Percentiles rank a stretch among this genome's conserved stretches.
These are phyloP conservation scores for Solanum chacoense DNA, from an alignment of 305 asterid genomes.

Conservation along the genomic window DNA sequence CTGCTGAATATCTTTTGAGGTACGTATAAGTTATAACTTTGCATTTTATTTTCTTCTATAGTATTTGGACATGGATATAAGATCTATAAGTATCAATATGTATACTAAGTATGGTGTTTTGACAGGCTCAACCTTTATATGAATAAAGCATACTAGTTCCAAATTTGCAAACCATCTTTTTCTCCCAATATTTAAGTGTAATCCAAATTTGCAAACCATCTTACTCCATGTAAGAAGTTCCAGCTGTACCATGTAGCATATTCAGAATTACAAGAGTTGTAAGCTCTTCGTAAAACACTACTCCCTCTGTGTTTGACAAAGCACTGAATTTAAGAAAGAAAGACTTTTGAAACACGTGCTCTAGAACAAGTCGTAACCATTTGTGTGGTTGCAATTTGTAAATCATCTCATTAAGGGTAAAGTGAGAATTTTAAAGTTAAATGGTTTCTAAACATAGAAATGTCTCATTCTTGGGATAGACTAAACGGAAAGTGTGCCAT, in stretches of 20 bases:
- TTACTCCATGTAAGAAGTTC: not conserved
- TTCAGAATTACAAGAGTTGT: not conserved
- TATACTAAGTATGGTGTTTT: not conserved
- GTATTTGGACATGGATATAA: not conserved
- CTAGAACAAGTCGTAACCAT: not conserved
- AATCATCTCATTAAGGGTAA: not conserved
- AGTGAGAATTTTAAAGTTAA: not conserved
- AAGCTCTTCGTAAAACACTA: not conserved
- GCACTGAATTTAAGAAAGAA: not conserved
- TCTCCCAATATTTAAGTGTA: not conserved
- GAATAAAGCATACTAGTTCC: not conserved
- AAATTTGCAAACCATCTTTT: not conserved
- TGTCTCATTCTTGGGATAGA: not conserved
- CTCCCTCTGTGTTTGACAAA: not conserved
- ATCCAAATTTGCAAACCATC: not conserved
- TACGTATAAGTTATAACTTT: constrained; percentile 5
- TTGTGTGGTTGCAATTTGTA: not conserved
- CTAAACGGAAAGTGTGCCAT: not conserved
- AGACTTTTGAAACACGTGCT: not conserved
- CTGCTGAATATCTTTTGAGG: constrained; percentile 90
- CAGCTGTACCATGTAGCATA: not conserved
- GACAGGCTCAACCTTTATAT: not conserved
- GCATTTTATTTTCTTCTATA: not conserved
- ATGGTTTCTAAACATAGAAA: not conserved
- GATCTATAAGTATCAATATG: not conserved